A percentile compares a stretch with the other conserved stretches of the same genome.
These are phyloP conservation scores for Barnettozyma siamensis DNA, from an alignment of 805 yeast species.

Conservation along the genomic window DNA sequence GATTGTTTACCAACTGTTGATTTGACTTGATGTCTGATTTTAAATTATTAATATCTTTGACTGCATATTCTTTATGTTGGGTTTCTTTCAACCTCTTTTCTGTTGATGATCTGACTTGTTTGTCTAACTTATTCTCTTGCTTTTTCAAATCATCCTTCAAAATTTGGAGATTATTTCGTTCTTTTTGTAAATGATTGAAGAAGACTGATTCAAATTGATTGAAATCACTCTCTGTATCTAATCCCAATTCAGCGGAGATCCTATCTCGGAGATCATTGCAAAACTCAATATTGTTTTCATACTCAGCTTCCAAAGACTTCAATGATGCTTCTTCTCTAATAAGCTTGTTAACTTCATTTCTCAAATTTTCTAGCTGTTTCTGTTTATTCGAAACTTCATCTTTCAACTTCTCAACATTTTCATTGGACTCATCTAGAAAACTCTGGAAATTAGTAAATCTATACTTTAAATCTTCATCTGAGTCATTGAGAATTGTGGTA, in stretches of 20 bases:
- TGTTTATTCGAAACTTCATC: slow-evolving; percentile 21
- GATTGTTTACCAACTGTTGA: slow-evolving; percentile 32
- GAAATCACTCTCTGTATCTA: slow-evolving; percentile 1
- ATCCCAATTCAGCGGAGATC: slow-evolving; percentile 2
- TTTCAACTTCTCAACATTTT: slow-evolving; percentile 24
- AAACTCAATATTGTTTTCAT: slow-evolving; percentile 20
- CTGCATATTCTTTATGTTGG: slow-evolving; percentile 37
- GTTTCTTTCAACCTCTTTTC: slow-evolving; percentile 36
- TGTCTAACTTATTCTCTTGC: slow-evolving; percentile 5
- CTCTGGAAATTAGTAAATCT: slow-evolving; percentile 38
- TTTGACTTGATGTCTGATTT: slow-evolving; percentile 33
- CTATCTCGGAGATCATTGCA: slow-evolving; percentile 14
- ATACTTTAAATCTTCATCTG: slow-evolving; percentile 35
- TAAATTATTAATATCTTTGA: slow-evolving; percentile 34
- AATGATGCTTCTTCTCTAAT: slow-evolving; percentile 53
- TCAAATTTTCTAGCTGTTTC: slow-evolving; percentile 19
- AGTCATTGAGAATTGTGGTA: slow-evolving; percentile 40
- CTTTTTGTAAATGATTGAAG: slow-evolving; percentile 2
- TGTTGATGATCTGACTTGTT: slow-evolving; percentile 11
- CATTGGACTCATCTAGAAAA: slow-evolving; percentile 25
- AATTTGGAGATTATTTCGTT: slow-evolving; percentile 8
- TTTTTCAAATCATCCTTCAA: slow-evolving; percentile 11
- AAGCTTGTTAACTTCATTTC: slow-evolving; percentile 31
- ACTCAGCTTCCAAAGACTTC: slow-evolving; percentile 36
- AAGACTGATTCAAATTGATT: slow-evolving; percentile 1